Base-by-base conservation (phyloP, 441 rosid genomes). In the Populus hybrid region DNA sequence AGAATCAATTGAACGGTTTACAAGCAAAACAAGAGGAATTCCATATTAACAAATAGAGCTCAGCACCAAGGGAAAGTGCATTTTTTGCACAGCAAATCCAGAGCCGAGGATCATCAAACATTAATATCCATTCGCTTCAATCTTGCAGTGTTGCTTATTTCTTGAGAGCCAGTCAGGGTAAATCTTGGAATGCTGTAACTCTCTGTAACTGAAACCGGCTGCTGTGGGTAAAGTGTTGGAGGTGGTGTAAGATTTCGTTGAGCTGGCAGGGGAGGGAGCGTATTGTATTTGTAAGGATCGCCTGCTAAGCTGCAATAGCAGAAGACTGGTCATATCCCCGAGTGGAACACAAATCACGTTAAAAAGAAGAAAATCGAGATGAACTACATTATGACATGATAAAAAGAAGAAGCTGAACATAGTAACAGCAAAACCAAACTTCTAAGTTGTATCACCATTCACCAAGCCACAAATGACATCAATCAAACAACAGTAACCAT, bases 221-320 rank as follows among this genome's bases (percentile, higher is more conserved):
- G 98, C 84, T 96, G 99, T 63, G 99, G 98, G 80, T 92, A 93
- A 23, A 94, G 92, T 1, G 95, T 96, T 35, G 98, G 98, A 83
- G 99, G 99, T 1, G 99, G 99, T 2, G 90, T 92, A 72, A 96
- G 92, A 86, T 96, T 96, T 59, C 87, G 90, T 74, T 94, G 99
- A 7, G 96, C 98, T 5, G 98, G 99, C 61, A 94, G 85, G 68
- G 99, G 99, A 24, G 93, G 98, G 74, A 87, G 84, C 69, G 74
- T 77, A 82, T 85, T 94, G 84, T 90, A 90, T 77, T 87, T 93
- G 90, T 88, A 90, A 12, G 87, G 84, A 68, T 91, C 96, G 4
- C 86, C 83, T 28, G 82, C 81, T 21, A 88, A 82, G 77, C 99
- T 94, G 95, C 85, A 90, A 53, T 42, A 9, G 65, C 28, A 21